Conservation (phyloP, 73 alveolate genomes). For the Urostyla sp. region DNA sequence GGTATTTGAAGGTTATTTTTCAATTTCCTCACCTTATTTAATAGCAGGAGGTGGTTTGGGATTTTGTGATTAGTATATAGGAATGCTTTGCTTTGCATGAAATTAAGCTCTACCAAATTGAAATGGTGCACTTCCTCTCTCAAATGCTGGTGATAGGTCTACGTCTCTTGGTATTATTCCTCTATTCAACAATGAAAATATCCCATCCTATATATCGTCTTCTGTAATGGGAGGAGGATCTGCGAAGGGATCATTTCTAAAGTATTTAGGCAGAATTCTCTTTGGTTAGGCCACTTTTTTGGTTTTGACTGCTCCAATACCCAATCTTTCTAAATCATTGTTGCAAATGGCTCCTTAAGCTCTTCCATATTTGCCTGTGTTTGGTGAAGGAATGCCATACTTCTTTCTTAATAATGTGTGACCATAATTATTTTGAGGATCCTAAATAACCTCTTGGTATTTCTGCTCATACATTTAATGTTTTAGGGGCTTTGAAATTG, state of each 20-base stretch:
- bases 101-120: constrained; percentile 47
- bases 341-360: constrained; percentile 29
- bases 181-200: constrained; percentile 80
- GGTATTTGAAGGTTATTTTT: too few relatives aligned
- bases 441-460: neutral
- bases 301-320: neutral
- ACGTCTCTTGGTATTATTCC: constrained; percentile 92
- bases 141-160: constrained; percentile 92
- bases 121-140: constrained; percentile 92
- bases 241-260: constrained; percentile 82
- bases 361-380: constrained; percentile 30
- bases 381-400: constrained; percentile 63
- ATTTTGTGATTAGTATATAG: neutral
- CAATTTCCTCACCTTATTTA: too few relatives aligned
- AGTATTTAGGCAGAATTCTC: constrained; percentile 71
- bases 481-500: constrained; percentile 40
- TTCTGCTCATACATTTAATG: constrained; percentile 3
- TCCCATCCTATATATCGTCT: constrained; percentile 89
- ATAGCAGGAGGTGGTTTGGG: constrained; percentile 49
- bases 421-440: constrained; percentile 67
- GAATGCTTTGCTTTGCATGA: constrained; percentile 29
- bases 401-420: constrained; percentile 50
- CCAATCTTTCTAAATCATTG: neutral
- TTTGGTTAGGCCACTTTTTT: constrained; percentile 62
- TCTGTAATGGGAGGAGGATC: constrained; percentile 88